Conservation (phyloP, 2,329 filamentous ascomycete species). For the Fusarium praegraminearum region DNA sequence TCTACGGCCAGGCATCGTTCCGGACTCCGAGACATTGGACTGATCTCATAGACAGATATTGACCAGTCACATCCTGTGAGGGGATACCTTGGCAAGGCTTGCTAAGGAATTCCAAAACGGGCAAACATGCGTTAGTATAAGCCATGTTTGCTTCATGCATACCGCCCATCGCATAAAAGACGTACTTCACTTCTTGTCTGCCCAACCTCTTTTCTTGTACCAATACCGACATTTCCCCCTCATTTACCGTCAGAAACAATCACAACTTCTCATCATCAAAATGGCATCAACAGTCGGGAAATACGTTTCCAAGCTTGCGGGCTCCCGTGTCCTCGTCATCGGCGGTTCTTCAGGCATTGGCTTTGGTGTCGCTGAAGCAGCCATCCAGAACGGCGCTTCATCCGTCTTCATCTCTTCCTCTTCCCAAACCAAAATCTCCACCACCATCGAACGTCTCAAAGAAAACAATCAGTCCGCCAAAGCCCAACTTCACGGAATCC, state of each 20-base stretch:
- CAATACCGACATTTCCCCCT: background rate
- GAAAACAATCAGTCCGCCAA: conserved; percentile 29
- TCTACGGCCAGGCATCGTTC: background rate
- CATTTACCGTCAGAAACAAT: background rate
- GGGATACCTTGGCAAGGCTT: background rate
- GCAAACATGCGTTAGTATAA: conserved; percentile 13
- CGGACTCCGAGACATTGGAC: conserved; percentile 17
- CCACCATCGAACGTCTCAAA: conserved; percentile 30
- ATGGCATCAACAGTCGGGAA: conserved; percentile 31
- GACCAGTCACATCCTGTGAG: too few species aligned
- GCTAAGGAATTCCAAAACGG: background rate
- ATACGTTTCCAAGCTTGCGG: conserved; percentile 39
- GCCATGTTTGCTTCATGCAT: conserved; percentile 21
- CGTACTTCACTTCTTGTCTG: background rate
- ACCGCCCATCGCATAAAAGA: conserved; percentile 18
- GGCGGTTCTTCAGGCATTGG: conserved; percentile 42
- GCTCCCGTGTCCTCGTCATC: conserved; percentile 42
- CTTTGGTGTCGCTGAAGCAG: conserved; percentile 40
- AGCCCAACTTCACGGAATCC: conserved; percentile 28
- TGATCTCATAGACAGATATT: background rate
- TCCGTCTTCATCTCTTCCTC: conserved; percentile 37
- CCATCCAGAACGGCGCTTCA: conserved; percentile 28
- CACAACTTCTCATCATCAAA: background rate
- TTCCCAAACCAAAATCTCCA: conserved; percentile 20
- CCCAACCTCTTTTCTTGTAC: background rate